Evolutionary conservation across 768 basidiomycete species (phyloP), one percentile per base, ranked within the genome.

Genomic region (Russula emetica): DNA sequence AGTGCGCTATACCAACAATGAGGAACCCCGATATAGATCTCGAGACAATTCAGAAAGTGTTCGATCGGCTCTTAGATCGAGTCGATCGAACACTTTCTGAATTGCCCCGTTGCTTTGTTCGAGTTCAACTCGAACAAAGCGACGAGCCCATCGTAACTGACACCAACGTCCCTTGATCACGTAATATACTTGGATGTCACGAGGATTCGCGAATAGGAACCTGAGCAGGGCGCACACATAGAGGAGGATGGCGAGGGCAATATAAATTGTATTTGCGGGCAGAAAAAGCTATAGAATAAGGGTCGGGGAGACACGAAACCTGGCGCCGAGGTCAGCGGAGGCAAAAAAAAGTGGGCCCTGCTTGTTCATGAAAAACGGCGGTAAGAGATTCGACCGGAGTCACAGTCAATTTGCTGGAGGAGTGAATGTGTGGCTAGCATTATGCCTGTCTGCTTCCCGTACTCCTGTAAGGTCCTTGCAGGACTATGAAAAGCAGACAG

Each of bases 1-100:
- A 14, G 20, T 16, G 40, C 16, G 1, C 4, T 76, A n/a, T 63
- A 82, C 82, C 7, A 30, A 30, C 7, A 30, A 30, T 7, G 30
- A 30, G 34, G 34, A 4, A 34, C 11, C 34, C 34, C 32, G 9
- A 32, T 34, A 13, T 36, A 14, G 36, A 13, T 13, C 36, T 36
- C 36, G 36, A 36, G 36, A 36, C 36, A 36, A 36, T 36, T 13
- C 36, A 36, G 36, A 36, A 36, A 36, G 14, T 3, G 36, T 36
- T 36, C 36, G 36, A 36, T 36, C 36, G 13, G 14, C 36, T 13
- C 13, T 36, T 11, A 13, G 13, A 36, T 13, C 36, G 36, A 36
- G 36, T 5, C 13, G 42, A 44, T 44, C 7, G 42, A n/a, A 44
- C 20, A 36, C 3, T 36, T 36, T 13, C 36, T 36, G 36, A 36